phyloP scores from a whole-genome alignment of 2,329 filamentous ascomycete species.

The Neonectria sp. region DNA sequence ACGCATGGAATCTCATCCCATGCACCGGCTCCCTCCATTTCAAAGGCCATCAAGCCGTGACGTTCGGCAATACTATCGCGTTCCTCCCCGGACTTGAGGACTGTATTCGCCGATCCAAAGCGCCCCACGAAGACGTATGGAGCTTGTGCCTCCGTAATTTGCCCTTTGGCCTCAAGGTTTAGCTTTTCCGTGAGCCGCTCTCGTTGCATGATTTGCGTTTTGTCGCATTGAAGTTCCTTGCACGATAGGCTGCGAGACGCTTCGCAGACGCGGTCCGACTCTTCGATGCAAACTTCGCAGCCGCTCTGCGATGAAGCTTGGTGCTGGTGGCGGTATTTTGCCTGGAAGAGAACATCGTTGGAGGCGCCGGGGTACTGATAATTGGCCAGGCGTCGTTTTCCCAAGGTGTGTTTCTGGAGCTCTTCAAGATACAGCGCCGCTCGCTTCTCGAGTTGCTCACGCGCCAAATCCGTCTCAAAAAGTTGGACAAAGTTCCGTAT shows the following conservation, averaged over 20 bases:
- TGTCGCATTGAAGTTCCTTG: constrained; percentile 18
- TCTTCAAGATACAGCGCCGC: constrained; percentile 6
- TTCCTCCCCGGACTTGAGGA: constrained; percentile 54
- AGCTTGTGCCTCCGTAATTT: neutral
- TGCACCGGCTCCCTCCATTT: constrained; percentile 17
- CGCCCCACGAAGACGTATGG: constrained; percentile 52
- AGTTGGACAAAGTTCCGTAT: constrained; percentile 16
- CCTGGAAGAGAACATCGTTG: neutral
- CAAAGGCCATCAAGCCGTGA: constrained; percentile 4
- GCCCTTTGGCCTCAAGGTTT: neutral
- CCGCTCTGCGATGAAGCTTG: neutral
- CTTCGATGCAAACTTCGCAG: neutral
- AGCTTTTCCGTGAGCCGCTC: neutral
- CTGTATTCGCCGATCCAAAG: constrained; percentile 55
- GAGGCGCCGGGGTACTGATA: constrained; percentile 45
- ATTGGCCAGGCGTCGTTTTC: neutral
- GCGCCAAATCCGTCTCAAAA: neutral
- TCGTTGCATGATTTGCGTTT: neutral
- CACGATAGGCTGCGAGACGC: constrained; percentile 16
- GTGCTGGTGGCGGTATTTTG: neutral
- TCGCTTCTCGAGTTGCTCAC: constrained; percentile 10
- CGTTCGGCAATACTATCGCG: neutral
- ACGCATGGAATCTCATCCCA: constrained; percentile 16
- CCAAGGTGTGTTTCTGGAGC: neutral
- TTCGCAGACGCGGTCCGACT: neutral